Base-by-base conservation (phyloP, 306 rosid species). In the Gleditsia sinensis region DNA sequence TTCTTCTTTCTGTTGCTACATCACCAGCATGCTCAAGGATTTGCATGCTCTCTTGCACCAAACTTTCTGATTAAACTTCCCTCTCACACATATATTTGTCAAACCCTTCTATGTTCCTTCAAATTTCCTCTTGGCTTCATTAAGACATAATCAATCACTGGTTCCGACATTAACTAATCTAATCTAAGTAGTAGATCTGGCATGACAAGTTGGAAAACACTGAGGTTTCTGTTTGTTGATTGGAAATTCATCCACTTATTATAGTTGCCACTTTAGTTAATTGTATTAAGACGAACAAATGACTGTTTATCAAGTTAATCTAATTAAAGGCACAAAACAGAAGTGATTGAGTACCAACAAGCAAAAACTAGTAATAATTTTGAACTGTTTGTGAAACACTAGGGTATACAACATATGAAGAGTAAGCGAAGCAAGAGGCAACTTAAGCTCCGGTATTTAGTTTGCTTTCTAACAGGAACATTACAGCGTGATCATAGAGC, bases 1-100 rank as follows among this genome's bases (percentile, higher is more conserved):
- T 13, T 75, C 34, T 48, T 74, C 23, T 17, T 81, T 88, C 78
- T 84, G 96, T 91, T 93, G 96, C 93, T 59, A 86, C 89, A 91
- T 94, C 98, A 86, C 88, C 83, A 85, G 57, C 92, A 86, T 82
- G 78, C 82, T 80, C 60, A 80, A 34, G 68, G 75, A 77, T 72
- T 85, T 83, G 81, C 88, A 89, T 77, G 89, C 84, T 83, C 72
- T 90, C 87, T 69, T 77, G 78, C 80, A 94, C 97, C 98, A 88
- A 91, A 86, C 97, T 88, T 89, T 93, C 96, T 91, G 98, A 93
- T 93, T 84, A 86, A 93, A 89, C 82, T 83, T 93, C 97, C 86
- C 90, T 89, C 96, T 93, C 98, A 85, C 36, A 2, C 82, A 65
- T 68, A 66, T 75, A 80, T 68, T 83, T 87, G 71, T 91, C 88